Evolutionary conservation across 805 yeast species (phyloP), one percentile per base, ranked within the genome.

Genomic region (Suhomyces pyralidae): DNA sequence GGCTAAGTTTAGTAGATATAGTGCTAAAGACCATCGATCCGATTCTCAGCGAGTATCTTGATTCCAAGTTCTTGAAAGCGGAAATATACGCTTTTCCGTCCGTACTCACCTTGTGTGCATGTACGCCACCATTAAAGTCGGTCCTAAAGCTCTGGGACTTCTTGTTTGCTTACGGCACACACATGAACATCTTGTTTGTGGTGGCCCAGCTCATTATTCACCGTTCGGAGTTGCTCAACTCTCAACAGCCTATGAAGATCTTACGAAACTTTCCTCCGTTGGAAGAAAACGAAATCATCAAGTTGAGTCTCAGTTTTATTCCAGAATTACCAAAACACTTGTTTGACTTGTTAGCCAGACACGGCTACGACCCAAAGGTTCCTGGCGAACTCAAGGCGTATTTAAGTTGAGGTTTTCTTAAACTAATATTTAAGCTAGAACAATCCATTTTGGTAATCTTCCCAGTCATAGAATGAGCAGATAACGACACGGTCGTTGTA

Each of bases 51-150:
- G 76, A 77, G 30, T 81, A 73, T 58, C 74, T 88, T 40, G 81
- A 78, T 50, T 78, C 86, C 46, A 85, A 85, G 60, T 77, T 87
- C 61, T 72, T 91, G 50, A 85, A 88, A 25, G 92, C 97, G 0
- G 91, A 90, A 61, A 83, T 91, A 24, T 91, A 91, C 65, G 97
- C 96, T 0, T 84, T 91, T 58, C 88, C 91, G 3, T 84, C 92
- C 0, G 88, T 90, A 0, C 70, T 92, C 57, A 91, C 97, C 0
- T 71, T 92, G 46, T 84, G 92, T 51, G 93, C 97, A 2, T 89
- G 96, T 61, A 90, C 96, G 5, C 96, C 96, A 8, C 92, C 97
- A 0, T 72, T 92, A 45, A 71, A 74, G 30, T 90, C 91, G 56
- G 88, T 88, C 1, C 69, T 91, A 38, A 81, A 83, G 53, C 74